Conservation (phyloP, 306 rosid species). For the Malus fusca region DNA sequence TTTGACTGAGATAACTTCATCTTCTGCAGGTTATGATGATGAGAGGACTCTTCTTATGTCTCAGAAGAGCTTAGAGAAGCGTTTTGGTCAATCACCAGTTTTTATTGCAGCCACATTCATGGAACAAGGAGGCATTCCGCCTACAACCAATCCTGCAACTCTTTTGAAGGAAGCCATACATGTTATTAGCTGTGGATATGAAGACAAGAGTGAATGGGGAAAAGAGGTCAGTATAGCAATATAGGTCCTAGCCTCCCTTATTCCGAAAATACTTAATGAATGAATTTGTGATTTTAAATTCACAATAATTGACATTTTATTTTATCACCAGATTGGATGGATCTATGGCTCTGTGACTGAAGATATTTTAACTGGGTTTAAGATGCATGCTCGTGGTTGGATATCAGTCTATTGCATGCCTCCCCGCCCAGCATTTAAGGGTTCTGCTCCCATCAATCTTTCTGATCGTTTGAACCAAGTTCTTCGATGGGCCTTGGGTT, state of each 20-base stretch:
- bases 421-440: constrained; percentile 95
- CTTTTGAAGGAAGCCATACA: constrained; percentile 98
- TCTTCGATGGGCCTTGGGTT: constrained; percentile 99
- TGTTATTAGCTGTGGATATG: constrained; percentile 97
- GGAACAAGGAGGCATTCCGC: constrained; percentile 99
- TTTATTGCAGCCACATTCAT: constrained; percentile 95
- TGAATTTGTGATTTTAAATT: not conserved
- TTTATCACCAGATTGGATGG: constrained; percentile 84
- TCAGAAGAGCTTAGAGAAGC: constrained; percentile 94
- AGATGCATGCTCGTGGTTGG: constrained; percentile 99
- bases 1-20: not conserved
- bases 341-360: constrained; percentile 99
- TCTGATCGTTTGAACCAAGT: constrained; percentile 98
- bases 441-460: constrained; percentile 99
- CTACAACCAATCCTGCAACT: constrained; percentile 91
- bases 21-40: constrained; percentile 79
- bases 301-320: not conserved
- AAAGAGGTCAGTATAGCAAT: constrained; percentile 64
- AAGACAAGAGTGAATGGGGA: constrained; percentile 98
- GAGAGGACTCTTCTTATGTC: constrained; percentile 92
- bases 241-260: not conserved
- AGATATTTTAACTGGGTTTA: constrained; percentile 98
- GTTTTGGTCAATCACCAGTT: constrained; percentile 97
- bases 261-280: not conserved
- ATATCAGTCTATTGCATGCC: constrained; percentile 98